Evolutionary conservation across 202 grass and related monocot species (phyloP), one percentile per base, ranked within the genome.

Genomic region (Miscanthus sacchariflorus): DNA sequence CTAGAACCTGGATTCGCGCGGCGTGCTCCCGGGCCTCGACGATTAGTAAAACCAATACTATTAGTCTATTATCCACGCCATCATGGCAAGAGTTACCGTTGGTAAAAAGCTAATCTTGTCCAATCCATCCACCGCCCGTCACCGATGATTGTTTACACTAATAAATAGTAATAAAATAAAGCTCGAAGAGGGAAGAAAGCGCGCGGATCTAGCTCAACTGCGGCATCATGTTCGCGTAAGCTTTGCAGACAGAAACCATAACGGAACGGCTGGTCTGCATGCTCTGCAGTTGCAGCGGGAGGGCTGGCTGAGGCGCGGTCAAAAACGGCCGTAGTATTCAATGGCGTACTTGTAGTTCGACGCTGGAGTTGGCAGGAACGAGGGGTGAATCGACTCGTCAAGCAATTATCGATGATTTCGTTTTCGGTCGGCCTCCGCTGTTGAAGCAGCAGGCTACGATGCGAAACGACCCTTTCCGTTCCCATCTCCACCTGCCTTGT

Each of bases 341-440:
- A 43, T 43, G 43, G 7, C 42, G 49, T 27, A 35, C n/a, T n/a
- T n/a, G n/a, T n/a, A n/a, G 38, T 35, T 12, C 18, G 18, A 78
- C 9, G 18, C 54, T 42, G 12, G 46, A 49, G 45, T 82, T 82
- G 80, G 80, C 80, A 24, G 6, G 6, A 54, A n/a, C 19, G 4
- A 2, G 0, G 10, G 19, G 39, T 54, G 45, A 72, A 40, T 17
- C 48, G 68, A 59, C 68, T 19, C 17, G 33, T 58, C 7, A 17
- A 82, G 66, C 30, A 71, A 14, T 12, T 67, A 56, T 72, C 67
- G 68, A 82, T 17, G 66, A 7, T 23, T 58, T 59, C 46, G 56
- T 48, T 82, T 35, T 80, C 77, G 77, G 56, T 17, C 59, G 46
- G 56, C 49, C 25, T 87, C 70, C 44, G 35, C 23, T 33, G 86